A percentile compares a stretch with the other conserved stretches of the same genome.
Conservation (phyloP, 352 stramenopile genomes). For the Sclerospora graminicola region DNA sequence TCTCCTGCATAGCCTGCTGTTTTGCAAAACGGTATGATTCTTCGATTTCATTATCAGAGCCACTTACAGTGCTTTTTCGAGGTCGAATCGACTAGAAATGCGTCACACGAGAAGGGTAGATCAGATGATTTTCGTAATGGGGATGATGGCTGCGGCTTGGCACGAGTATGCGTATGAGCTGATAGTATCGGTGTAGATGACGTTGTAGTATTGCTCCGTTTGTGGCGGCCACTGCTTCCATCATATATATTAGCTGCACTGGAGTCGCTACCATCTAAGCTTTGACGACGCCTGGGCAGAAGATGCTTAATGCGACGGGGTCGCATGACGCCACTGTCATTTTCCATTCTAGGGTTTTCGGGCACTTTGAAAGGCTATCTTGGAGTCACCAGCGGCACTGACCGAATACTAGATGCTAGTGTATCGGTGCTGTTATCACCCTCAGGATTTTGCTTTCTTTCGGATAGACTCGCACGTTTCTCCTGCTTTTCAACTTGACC, state of each 20-base stretch:
- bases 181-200: too few relatives aligned
- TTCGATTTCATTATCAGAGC: slow-evolving; percentile 26
- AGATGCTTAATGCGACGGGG: slow-evolving; percentile 14
- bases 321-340: slow-evolving; percentile 2
- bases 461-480: slow-evolving; percentile 5
- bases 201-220: slow-evolving; percentile 68
- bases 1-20: slow-evolving; percentile 26
- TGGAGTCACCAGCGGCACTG: slow-evolving; percentile 21
- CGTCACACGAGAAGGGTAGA: slow-evolving; percentile 11
- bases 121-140: too few relatives aligned
- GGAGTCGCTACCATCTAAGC: slow-evolving; percentile 45
- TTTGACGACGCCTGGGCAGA: slow-evolving; percentile 36
- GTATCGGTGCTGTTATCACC: slow-evolving; percentile 35
- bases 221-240: slow-evolving; percentile 39
- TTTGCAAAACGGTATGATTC: slow-evolving; percentile 24
- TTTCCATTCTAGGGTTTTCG: neutral
- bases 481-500: too few relatives aligned
- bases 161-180: neutral
- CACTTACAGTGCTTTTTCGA: slow-evolving; percentile 42
- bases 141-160: slow-evolving; percentile 5
- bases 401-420: slow-evolving; percentile 39
- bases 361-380: slow-evolving; percentile 2
- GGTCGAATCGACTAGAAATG: slow-evolving; percentile 11
- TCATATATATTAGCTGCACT: too few relatives aligned
- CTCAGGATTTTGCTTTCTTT: slow-evolving; percentile 5